Evolutionary conservation across 768 basidiomycete species (phyloP).

Genomic region (Hericium erinaceus): DNA sequence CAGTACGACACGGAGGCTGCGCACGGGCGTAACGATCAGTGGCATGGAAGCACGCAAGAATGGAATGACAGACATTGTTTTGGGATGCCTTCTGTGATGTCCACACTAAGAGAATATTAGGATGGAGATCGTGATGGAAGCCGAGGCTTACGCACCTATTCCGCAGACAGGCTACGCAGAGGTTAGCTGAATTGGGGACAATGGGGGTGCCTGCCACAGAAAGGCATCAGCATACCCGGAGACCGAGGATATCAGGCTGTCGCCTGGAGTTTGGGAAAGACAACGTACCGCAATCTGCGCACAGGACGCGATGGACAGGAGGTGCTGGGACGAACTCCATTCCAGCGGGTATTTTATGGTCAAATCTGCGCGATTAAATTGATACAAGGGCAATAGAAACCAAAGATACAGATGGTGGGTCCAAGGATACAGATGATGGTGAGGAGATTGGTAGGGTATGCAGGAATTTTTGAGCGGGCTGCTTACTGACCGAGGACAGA

Average conservation of each 20-base stretch:
- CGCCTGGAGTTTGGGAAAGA: background rate
- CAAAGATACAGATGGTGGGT: background rate
- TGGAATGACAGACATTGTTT: conserved; percentile 64
- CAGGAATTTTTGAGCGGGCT: conserved; percentile 1
- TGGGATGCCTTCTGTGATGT: conserved; percentile 97
- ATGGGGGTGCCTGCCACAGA: conserved; percentile 60
- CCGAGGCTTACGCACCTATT: conserved; percentile 53
- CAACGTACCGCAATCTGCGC: conserved; percentile 75
- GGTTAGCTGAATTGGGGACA: conserved; percentile 85
- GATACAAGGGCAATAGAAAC: background rate
- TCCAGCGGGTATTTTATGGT: background rate
- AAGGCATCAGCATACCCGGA: background rate
- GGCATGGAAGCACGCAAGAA: background rate
- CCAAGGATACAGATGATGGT: background rate
- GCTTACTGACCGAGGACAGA: background rate
- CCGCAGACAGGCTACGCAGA: conserved; percentile 81
- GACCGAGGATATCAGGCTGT: conserved; percentile 1
- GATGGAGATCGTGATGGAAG: background rate
- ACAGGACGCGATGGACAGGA: conserved; percentile 74
- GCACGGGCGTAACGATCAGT: background rate
- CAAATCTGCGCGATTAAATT: background rate
- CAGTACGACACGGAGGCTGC: conserved; percentile 87
- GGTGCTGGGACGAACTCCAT: conserved; percentile 80
- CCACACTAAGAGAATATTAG: conserved; percentile 44
- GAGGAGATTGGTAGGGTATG: background rate